Conservation (phyloP, 805 yeast genomes). For the Candida dendrica region DNA sequence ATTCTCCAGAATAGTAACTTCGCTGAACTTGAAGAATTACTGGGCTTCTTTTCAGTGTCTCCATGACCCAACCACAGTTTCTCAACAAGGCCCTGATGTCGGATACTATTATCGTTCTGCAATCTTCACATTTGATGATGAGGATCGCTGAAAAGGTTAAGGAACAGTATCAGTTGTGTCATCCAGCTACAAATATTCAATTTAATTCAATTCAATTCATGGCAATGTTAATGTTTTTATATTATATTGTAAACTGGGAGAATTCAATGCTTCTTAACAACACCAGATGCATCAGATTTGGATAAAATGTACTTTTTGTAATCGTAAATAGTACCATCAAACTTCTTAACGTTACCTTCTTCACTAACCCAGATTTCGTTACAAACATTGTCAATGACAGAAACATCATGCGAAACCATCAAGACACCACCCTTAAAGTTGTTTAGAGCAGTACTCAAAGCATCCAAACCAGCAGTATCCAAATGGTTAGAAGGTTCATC, state of each 20-base stretch:
- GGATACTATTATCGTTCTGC: constrained; percentile 92
- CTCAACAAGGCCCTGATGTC: constrained; percentile 78
- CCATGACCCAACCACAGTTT: constrained; percentile 87
- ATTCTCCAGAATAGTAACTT: constrained; percentile 67
- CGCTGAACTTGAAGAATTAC: constrained; percentile 50
- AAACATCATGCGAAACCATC: constrained; percentile 97
- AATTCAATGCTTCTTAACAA: constrained; percentile 71
- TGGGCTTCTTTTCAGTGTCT: constrained; percentile 83
- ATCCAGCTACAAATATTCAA: too few species aligned
- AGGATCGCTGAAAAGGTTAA: constrained; percentile 39
- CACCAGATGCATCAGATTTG: constrained; percentile 78
- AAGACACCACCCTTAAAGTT: constrained; percentile 91
- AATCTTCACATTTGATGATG: constrained; percentile 53
- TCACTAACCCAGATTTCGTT: constrained; percentile 96
- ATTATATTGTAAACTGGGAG: not conserved
- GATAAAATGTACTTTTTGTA: constrained; percentile 84
- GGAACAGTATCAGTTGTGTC: constrained; percentile 54
- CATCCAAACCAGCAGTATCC: constrained; percentile 97
- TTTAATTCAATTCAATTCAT: too few species aligned
- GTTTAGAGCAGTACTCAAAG: constrained; percentile 81
- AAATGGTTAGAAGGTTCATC: constrained; percentile 98
- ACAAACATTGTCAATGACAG: constrained; percentile 82
- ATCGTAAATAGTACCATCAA: constrained; percentile 76
- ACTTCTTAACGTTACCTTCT: constrained; percentile 68
- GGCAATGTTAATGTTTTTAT: too few species aligned